phyloP scores from a whole-genome alignment of 2,329 filamentous ascomycete genomes.

The Nectriaceae sp. region DNA sequence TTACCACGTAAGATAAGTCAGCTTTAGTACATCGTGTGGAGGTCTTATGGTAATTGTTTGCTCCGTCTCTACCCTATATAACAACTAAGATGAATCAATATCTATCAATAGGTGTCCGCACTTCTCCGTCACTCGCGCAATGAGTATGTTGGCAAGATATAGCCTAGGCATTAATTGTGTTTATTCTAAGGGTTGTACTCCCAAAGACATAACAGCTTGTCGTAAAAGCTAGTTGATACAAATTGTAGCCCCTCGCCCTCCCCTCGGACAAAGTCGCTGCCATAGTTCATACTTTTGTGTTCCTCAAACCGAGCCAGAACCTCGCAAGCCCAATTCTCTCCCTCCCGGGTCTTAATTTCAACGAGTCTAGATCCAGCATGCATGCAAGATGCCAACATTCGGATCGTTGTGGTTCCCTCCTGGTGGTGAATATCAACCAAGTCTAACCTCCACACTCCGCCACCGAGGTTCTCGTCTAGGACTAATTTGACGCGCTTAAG shows the following conservation, averaged over 20 bases:
- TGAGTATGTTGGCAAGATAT: too few species aligned
- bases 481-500: conserved; percentile 52
- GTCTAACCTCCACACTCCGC: conserved; percentile 86
- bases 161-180: too few species aligned
- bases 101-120: too few species aligned
- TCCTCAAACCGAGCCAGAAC: conserved; percentile 76
- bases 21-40: too few species aligned
- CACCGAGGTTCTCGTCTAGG: conserved; percentile 68
- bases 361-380: conserved; percentile 79
- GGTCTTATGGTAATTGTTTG: too few species aligned
- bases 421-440: conserved; percentile 44
- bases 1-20: too few species aligned
- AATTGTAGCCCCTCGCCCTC: conserved; percentile 41
- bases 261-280: conserved; percentile 65
- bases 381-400: conserved; percentile 89
- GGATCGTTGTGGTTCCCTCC: conserved; percentile 32
- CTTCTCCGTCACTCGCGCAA: too few species aligned
- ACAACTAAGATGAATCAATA: too few species aligned
- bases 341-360: conserved; percentile 40
- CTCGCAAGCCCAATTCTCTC: conserved; percentile 58
- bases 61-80: too few species aligned
- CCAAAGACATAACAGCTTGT: conserved; percentile 72
- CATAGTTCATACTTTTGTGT: conserved; percentile 95
- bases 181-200: conserved; percentile 35
- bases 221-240: conserved; percentile 78